phyloP scores from a whole-genome alignment of 345 rosid genomes.

The Euphorbia pulcherrima region DNA sequence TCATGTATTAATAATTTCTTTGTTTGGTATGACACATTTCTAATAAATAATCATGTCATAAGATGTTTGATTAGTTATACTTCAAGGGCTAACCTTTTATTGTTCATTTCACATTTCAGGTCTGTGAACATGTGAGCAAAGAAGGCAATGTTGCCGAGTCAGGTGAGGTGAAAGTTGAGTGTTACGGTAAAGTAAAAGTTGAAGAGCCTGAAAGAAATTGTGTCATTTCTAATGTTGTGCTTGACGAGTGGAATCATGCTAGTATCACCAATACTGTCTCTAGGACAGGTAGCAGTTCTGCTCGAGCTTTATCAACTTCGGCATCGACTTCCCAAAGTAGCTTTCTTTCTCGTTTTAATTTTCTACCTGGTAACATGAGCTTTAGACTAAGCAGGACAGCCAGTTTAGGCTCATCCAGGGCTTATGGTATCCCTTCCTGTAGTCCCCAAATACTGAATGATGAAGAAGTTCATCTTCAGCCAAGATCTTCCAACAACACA shows the following conservation, averaged over 20 bases:
- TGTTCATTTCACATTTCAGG: constrained; percentile 21
- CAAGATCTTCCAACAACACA: constrained; percentile 31
- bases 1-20: too few relatives aligned
- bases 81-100: background rate
- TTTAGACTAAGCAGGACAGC: constrained; percentile 70
- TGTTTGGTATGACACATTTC: too few relatives aligned
- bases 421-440: constrained; percentile 43
- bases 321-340: constrained; percentile 40
- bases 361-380: constrained; percentile 75
- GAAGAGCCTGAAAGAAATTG: constrained; percentile 35
- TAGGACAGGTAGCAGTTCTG: constrained; percentile 46
- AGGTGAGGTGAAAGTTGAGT: constrained; percentile 39
- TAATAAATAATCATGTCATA: too few relatives aligned
- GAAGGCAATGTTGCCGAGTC: constrained; percentile 34
- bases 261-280: constrained; percentile 30
- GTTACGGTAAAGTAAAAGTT: constrained; percentile 38
- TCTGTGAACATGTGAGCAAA: constrained; percentile 37
- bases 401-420: constrained; percentile 72
- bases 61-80: background rate
- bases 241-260: constrained; percentile 42
- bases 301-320: constrained; percentile 43
- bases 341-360: constrained; percentile 76
- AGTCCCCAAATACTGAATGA: constrained; percentile 30
- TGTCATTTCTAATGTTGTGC: constrained; percentile 42
- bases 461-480: constrained; percentile 29